A percentile compares a stretch with the other conserved stretches of the same genome.
Evolutionary conservation across 495 filamentous ascomycete genomes (phyloP).

Genomic region (Jackrogersella minutella): DNA sequence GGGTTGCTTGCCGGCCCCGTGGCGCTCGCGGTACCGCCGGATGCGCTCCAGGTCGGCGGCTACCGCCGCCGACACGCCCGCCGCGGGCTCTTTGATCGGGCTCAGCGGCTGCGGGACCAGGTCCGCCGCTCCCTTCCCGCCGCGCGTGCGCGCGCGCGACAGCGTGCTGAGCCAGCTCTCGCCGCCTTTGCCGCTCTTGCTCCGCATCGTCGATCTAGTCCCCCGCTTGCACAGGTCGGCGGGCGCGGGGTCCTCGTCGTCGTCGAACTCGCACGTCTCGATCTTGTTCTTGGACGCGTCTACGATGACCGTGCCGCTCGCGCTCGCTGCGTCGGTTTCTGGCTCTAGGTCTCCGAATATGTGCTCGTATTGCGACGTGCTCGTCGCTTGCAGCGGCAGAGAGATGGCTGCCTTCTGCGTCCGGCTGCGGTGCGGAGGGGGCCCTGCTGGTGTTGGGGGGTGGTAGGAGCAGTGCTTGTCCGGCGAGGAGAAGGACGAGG

Average conservation of each 20-base stretch:
- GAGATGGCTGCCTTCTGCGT: slow-evolving; percentile 18
- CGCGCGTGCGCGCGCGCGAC: neutral
- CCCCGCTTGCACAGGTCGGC: neutral
- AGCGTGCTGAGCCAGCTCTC: neutral
- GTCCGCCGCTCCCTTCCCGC: neutral
- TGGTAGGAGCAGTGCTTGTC: neutral
- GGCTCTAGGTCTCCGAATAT: slow-evolving; percentile 24
- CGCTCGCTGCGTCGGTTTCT: slow-evolving; percentile 2
- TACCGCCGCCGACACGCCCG: slow-evolving; percentile 11
- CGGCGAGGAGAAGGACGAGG: neutral
- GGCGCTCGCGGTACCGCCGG: slow-evolving; percentile 24
- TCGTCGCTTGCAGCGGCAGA: slow-evolving; percentile 26
- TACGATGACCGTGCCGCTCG: neutral
- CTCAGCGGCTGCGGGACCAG: neutral
- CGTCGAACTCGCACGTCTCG: neutral
- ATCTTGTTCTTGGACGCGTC: neutral
- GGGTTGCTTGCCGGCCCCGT: neutral
- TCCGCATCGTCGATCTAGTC: neutral
- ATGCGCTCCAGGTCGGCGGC: slow-evolving; percentile 33
- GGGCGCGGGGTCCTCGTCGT: neutral
- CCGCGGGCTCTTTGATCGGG: neutral
- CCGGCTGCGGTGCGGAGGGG: neutral
- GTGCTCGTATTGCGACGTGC: slow-evolving; percentile 36
- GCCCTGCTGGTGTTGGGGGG: neutral
- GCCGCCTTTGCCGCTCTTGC: neutral